A percentile compares a stretch with the other conserved stretches of the same genome.
Evolutionary conservation across 2,329 filamentous ascomycete species (phyloP).

Genomic region (Pseudogymnoascus sp.): DNA sequence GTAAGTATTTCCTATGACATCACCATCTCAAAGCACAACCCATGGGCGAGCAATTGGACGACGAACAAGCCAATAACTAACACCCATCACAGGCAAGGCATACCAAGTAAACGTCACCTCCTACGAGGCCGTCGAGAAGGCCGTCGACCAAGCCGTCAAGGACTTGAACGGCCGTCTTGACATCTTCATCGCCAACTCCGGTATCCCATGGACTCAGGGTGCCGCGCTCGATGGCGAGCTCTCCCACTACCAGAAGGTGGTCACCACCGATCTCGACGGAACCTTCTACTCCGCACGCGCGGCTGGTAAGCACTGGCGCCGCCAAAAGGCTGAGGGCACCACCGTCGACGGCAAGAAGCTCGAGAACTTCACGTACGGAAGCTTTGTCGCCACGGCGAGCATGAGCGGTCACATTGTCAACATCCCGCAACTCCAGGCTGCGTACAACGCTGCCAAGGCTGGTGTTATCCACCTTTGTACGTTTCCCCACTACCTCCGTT

Average conservation of each 20-base stretch:
- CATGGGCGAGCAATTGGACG: neutral
- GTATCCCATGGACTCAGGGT: constrained; percentile 65
- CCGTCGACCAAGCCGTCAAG: constrained; percentile 44
- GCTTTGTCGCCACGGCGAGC: constrained; percentile 69
- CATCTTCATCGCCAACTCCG: constrained; percentile 71
- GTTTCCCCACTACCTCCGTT: constrained; percentile 24
- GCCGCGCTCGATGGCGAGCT: constrained; percentile 57
- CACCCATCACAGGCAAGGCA: constrained; percentile 40
- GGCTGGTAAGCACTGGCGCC: constrained; percentile 60
- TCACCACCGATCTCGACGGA: constrained; percentile 65
- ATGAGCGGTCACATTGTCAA: constrained; percentile 76
- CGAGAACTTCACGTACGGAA: constrained; percentile 53
- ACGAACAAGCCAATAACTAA: constrained; percentile 12
- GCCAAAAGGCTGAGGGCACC: constrained; percentile 61
- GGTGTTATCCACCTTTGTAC: constrained; percentile 51
- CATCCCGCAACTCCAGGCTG: constrained; percentile 64
- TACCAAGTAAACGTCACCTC: constrained; percentile 55
- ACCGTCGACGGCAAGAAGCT: constrained; percentile 54
- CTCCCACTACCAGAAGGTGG: constrained; percentile 57
- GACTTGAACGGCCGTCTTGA: constrained; percentile 71
- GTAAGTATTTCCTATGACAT: constrained; percentile 34
- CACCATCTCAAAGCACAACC: neutral
- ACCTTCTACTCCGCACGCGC: constrained; percentile 70
- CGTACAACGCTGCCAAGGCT: constrained; percentile 67
- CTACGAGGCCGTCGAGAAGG: constrained; percentile 41